Conservation (phyloP, 1,284 basidiomycete genomes). For the Cutaneotrichosporon curvatum region DNA sequence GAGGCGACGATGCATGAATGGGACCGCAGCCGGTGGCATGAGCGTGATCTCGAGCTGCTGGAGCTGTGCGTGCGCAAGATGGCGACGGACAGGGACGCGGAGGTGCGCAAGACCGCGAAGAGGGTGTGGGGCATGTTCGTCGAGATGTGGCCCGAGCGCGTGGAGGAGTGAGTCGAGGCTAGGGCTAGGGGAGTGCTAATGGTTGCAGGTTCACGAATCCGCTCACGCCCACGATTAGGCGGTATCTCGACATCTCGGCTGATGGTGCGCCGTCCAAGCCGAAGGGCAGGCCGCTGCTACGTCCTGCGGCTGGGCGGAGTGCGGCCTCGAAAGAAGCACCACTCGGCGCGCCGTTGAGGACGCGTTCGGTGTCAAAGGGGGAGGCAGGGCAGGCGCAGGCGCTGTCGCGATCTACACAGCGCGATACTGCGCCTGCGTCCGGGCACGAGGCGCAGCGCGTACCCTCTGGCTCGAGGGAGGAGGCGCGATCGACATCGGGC, state of each 20-base stretch:
- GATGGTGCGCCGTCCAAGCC: conserved; percentile 17
- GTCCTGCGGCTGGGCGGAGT: no score
- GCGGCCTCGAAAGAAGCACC: no score
- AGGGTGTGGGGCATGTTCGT: conserved; percentile 46
- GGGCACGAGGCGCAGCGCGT: no score
- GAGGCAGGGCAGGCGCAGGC: no score
- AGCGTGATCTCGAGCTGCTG: conserved; percentile 34
- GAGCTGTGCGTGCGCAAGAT: conserved; percentile 46
- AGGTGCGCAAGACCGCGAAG: conserved; percentile 47
- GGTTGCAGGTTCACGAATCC: conserved; percentile 46
- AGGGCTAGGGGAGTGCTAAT: no score
- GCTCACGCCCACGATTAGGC: conserved; percentile 47
- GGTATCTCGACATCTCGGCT: conserved; percentile 44
- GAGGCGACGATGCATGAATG: conserved; percentile 32
- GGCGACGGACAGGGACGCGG: conserved; percentile 48
- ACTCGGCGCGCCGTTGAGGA: conserved; percentile 3
- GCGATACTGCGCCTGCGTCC: no score
- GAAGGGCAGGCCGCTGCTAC: conserved; percentile 7
- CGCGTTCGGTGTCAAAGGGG: neutral
- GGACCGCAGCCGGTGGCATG: conserved; percentile 31
- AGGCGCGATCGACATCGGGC: no score
- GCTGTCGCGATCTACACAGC: no score
- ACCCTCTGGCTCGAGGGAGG: no score
- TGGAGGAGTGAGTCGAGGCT: conserved; percentile 40
- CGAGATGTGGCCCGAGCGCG: conserved; percentile 46